These are phyloP conservation scores for Calonectria hawksworthii DNA, from an alignment of 2,329 filamentous ascomycete species.

Conservation along the genomic window DNA sequence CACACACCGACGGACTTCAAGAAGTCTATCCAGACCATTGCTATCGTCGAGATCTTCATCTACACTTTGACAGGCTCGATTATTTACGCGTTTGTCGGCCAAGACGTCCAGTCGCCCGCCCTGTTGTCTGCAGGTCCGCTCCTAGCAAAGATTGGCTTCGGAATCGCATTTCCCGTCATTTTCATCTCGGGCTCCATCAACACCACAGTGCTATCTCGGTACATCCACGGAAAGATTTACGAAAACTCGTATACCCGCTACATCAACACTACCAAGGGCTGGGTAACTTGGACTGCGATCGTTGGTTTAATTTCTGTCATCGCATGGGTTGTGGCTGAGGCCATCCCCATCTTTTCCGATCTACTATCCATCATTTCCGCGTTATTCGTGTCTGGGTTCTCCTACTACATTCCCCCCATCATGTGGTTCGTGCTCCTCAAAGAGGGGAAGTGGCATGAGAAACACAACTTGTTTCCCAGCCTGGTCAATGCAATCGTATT, in stretches of 20 bases:
- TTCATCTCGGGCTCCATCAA: not conserved
- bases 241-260: not conserved
- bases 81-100: not conserved
- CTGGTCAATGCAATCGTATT: not conserved
- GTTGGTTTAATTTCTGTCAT: not conserved
- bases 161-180: not conserved
- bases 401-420: not conserved
- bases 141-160: not conserved
- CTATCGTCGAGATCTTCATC: not conserved
- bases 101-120: not conserved
- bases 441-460: not conserved
- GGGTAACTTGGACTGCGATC: not conserved
- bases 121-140: not conserved
- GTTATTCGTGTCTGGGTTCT: not conserved
- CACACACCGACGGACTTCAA: not conserved
- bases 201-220: not conserved
- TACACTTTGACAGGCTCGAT: not conserved
- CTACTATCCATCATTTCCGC: not conserved
- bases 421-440: not conserved
- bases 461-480: not conserved
- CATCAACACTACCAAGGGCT: not conserved
- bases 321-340: not conserved
- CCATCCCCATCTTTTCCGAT: not conserved
- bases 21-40: not conserved
- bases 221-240: not conserved